A percentile compares a stretch with the other conserved stretches of the same genome.
Evolutionary conservation across 805 yeast species (phyloP).

Genomic region (Candida chilensis): DNA sequence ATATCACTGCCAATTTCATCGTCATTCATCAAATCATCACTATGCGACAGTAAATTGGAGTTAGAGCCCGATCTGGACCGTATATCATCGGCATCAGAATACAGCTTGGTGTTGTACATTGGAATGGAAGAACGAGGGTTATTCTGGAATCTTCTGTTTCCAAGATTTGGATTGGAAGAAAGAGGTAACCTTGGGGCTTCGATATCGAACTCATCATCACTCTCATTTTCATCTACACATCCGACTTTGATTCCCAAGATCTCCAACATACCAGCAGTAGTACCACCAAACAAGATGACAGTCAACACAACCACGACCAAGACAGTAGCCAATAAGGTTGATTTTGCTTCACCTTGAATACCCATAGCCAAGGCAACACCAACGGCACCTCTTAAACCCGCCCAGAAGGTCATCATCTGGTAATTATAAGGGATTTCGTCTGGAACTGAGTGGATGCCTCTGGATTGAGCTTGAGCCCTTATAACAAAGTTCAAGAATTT

Average conservation of each 20-base stretch:
- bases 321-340: slow-evolving; percentile 86
- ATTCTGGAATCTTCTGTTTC: slow-evolving; percentile 12
- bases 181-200: slow-evolving; percentile 53
- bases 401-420: slow-evolving; percentile 99
- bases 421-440: slow-evolving; percentile 93
- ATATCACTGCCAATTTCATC: slow-evolving; percentile 21
- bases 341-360: slow-evolving; percentile 86
- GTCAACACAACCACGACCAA: slow-evolving; percentile 94
- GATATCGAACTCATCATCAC: slow-evolving; percentile 94
- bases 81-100: background rate
- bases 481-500: slow-evolving; percentile 73
- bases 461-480: slow-evolving; percentile 45
- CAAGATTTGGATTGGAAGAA: slow-evolving; percentile 9
- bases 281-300: slow-evolving; percentile 94
- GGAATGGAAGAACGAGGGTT: background rate
- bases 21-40: slow-evolving; percentile 11
- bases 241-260: slow-evolving; percentile 90
- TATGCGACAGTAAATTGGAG: slow-evolving; percentile 8
- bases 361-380: slow-evolving; percentile 99
- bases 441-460: slow-evolving; percentile 39
- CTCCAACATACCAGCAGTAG: slow-evolving; percentile 97
- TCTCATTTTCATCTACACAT: slow-evolving; percentile 67
- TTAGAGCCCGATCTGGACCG: slow-evolving; percentile 2
- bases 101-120: background rate
- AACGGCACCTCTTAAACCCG: slow-evolving; percentile 97